Percentiles rank a stretch among this genome's conserved stretches.
phyloP scores from a whole-genome alignment of 768 basidiomycete genomes.

The Naganishia kalamii region DNA sequence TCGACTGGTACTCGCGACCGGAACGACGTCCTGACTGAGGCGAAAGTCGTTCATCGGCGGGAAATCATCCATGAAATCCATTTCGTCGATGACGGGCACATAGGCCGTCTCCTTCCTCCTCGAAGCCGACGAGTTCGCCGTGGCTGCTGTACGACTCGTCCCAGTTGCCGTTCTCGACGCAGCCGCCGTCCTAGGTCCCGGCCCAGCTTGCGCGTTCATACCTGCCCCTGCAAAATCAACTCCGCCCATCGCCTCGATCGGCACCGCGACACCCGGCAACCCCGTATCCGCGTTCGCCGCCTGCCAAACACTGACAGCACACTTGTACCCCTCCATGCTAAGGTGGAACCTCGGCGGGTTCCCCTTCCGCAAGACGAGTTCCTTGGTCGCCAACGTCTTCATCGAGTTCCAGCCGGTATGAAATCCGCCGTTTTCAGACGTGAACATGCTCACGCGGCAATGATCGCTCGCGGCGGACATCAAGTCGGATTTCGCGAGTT shows the following conservation, averaged over 20 bases:
- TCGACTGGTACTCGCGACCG: neutral
- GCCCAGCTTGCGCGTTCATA: neutral
- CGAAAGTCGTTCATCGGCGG: too few species aligned
- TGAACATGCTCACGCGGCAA: constrained; percentile 34
- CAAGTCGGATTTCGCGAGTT: constrained; percentile 37
- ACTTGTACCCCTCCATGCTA: constrained; percentile 14
- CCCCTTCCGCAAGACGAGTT: constrained; percentile 1
- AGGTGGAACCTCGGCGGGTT: constrained; percentile 14
- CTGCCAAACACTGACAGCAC: constrained; percentile 6
- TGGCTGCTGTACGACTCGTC: neutral
- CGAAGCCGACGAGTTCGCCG: neutral
- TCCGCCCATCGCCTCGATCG: constrained; percentile 12
- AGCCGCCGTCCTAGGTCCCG: constrained; percentile 5
- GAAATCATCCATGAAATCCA: constrained; percentile 7
- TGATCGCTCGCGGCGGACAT: constrained; percentile 32
- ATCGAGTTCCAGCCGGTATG: constrained; percentile 40
- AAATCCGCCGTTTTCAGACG: constrained; percentile 34
- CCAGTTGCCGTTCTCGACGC: neutral
- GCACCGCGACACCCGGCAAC: neutral
- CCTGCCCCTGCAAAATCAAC: neutral
- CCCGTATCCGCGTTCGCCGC: neutral
- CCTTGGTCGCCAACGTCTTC: constrained; percentile 32
- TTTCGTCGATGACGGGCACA: neutral
- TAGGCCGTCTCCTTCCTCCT: neutral
- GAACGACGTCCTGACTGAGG: neutral